Conservation (phyloP, 2,329 filamentous ascomycete species). For the Proliferodiscus dingleyae region DNA sequence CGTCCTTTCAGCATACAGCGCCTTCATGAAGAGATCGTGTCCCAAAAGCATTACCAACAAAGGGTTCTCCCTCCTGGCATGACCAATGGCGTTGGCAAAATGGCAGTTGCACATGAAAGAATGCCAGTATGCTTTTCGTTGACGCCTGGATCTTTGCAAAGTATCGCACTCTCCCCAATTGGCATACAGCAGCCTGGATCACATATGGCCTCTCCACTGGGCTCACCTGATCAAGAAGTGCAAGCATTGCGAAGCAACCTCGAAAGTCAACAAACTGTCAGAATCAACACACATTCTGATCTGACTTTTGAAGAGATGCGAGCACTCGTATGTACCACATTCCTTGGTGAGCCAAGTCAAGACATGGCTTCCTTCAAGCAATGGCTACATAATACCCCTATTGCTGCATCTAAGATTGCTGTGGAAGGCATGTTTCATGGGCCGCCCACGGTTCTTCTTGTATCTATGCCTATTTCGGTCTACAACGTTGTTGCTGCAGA, state of each 20-base stretch:
- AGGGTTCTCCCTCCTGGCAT: constrained; percentile 37
- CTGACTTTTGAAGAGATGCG: constrained; percentile 58
- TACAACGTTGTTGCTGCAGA: constrained; percentile 63
- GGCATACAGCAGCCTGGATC: constrained; percentile 28
- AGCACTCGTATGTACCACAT: constrained; percentile 62
- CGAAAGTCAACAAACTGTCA: constrained; percentile 22
- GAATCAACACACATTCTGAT: constrained; percentile 36
- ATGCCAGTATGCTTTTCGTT: constrained; percentile 52
- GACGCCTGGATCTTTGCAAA: constrained; percentile 48
- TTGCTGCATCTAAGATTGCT: constrained; percentile 52
- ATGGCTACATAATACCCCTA: constrained; percentile 57
- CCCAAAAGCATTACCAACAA: constrained; percentile 35
- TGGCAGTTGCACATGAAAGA: constrained; percentile 29
- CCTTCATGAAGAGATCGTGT: constrained; percentile 50
- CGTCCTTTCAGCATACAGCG: constrained; percentile 52
- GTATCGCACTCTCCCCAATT: constrained; percentile 44
- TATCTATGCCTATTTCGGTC: constrained; percentile 60
- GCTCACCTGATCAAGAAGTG: constrained; percentile 24
- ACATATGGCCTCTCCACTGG: constrained; percentile 25
- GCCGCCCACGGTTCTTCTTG: constrained; percentile 60
- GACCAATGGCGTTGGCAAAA: constrained; percentile 41
- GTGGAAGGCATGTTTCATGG: constrained; percentile 66
- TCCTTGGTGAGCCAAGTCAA: constrained; percentile 59
- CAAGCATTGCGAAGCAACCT: constrained; percentile 17
- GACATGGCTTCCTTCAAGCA: constrained; percentile 63